Evolutionary conservation across 352 stramenopile genomes (phyloP).

Genomic region (Pythium phragmitis): DNA sequence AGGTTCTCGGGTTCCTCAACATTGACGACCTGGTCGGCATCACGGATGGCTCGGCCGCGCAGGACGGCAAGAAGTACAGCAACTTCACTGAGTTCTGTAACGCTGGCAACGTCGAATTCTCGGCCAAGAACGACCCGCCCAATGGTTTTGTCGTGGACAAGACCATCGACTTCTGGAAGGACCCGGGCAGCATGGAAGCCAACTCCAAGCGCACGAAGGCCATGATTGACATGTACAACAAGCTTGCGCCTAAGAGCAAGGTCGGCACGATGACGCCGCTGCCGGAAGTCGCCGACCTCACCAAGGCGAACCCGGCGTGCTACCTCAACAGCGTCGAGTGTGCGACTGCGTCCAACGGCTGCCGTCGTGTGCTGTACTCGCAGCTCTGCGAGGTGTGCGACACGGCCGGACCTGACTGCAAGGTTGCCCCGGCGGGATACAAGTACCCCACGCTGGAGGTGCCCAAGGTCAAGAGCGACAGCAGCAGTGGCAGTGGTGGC

Average conservation of each 20-base stretch:
- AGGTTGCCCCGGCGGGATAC: constrained; percentile 36
- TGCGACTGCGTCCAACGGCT: constrained; percentile 43
- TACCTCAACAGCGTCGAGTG: constrained; percentile 64
- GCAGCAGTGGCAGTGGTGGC: not conserved
- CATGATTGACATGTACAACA: constrained; percentile 67
- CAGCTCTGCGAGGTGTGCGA: constrained; percentile 68
- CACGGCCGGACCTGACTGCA: constrained; percentile 31
- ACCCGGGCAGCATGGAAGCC: constrained; percentile 42
- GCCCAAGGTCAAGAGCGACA: not conserved
- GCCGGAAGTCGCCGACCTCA: constrained; percentile 42
- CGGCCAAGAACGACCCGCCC: constrained; percentile 33
- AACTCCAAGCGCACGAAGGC: constrained; percentile 45
- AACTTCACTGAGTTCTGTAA: constrained; percentile 53
- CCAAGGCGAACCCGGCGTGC: constrained; percentile 56
- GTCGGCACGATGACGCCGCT: constrained; percentile 44
- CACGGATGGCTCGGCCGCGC: constrained; percentile 31
- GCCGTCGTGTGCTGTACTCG: constrained; percentile 55
- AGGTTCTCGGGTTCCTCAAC: constrained; percentile 54
- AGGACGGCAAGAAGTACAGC: constrained; percentile 16
- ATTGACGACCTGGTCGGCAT: constrained; percentile 73
- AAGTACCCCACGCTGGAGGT: constrained; percentile 37
- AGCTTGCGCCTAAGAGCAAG: constrained; percentile 21
- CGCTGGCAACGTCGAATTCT: constrained; percentile 48
- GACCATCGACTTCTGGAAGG: constrained; percentile 63
- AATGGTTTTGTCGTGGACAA: constrained; percentile 30